Base-by-base conservation (phyloP, 257 asterid species). In the Plantago ovata region DNA sequence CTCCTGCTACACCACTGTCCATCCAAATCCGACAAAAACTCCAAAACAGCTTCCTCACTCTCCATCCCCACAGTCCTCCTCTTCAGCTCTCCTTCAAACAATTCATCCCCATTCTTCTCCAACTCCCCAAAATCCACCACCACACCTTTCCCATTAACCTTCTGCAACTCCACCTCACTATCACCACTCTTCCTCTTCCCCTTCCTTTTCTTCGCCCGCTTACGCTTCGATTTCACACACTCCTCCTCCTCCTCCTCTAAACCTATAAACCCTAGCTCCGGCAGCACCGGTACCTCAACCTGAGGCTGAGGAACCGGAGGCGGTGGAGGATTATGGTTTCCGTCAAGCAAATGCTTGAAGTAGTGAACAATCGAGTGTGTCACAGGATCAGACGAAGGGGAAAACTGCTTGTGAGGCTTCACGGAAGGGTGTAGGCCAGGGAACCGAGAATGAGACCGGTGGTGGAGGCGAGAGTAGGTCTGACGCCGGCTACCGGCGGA, bases 1-100 rank as follows among this genome's bases (percentile, higher is more conserved):
- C 98, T 85, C 76, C 83, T 81, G 74, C 98, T 92, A 70, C 95
- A 75, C 98, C 98, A 92, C 62, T 81, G 79, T 22, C 98, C 98
- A 59, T 92, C 93, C 80, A 92, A 68, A 32, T 71, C 76, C 71
- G 75, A 58, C 77, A 92, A 68, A 60, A 85, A 74, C 42, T 78
- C 94, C 54, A 83, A 69, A 71, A 77, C 70, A 52, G 56, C 81
- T 57, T 75, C 96, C 67, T 87, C 96, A 14, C 75, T 81, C 62
- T 77, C 85, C 75, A 87, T 59, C 4, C 96, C 95, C 46, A 41
- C 60, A 4, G 88, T 80, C 81, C 85, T 81, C 64, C 43, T 81
- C 81, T 60, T 65, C 89, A 92, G 66, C 51, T 82, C 96, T n/a
- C 58, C 85, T 2, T 38, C 55, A 44, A 67, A 83, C 53, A 85